Conservation (phyloP, 306 rosid genomes). For the Glycine soja region DNA sequence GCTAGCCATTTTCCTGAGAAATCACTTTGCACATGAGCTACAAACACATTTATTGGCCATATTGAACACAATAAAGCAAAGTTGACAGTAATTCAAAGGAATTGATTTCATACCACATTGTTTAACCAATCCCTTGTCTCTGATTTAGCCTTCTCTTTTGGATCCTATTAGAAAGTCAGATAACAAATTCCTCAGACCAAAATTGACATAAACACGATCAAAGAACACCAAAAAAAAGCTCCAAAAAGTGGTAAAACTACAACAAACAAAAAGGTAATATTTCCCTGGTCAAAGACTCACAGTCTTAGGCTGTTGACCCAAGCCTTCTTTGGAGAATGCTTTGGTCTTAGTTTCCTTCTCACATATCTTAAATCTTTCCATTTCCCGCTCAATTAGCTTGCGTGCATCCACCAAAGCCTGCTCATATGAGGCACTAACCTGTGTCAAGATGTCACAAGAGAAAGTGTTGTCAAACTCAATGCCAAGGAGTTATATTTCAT, state of each 20-base stretch:
- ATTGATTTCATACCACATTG: constrained; percentile 76
- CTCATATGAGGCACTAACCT: constrained; percentile 99
- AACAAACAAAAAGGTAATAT: neutral
- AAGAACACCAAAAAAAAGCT: constrained; percentile 24
- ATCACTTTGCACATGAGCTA: constrained; percentile 34
- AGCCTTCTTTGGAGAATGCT: constrained; percentile 97
- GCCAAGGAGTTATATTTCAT: constrained; percentile 14
- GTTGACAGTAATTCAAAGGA: constrained; percentile 30
- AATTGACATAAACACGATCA: neutral
- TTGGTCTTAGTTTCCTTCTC: constrained; percentile 98
- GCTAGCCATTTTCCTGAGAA: constrained; percentile 13
- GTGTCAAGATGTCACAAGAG: constrained; percentile 53
- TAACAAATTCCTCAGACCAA: constrained; percentile 39
- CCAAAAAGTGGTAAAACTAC: neutral
- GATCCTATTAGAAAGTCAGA: constrained; percentile 69
- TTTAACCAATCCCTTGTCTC: constrained; percentile 99
- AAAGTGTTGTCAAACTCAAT: constrained; percentile 46
- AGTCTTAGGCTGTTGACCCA: constrained; percentile 97
- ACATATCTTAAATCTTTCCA: constrained; percentile 97
- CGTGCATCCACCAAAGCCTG: constrained; percentile 98
- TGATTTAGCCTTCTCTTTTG: constrained; percentile 94
- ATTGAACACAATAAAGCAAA: constrained; percentile 37
- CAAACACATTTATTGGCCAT: constrained; percentile 33
- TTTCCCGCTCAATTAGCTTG: constrained; percentile 91
- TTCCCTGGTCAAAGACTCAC: constrained; percentile 59